Base-by-base conservation (phyloP, 139 green algal species). In the Chlamydomonas eustigma region DNA sequence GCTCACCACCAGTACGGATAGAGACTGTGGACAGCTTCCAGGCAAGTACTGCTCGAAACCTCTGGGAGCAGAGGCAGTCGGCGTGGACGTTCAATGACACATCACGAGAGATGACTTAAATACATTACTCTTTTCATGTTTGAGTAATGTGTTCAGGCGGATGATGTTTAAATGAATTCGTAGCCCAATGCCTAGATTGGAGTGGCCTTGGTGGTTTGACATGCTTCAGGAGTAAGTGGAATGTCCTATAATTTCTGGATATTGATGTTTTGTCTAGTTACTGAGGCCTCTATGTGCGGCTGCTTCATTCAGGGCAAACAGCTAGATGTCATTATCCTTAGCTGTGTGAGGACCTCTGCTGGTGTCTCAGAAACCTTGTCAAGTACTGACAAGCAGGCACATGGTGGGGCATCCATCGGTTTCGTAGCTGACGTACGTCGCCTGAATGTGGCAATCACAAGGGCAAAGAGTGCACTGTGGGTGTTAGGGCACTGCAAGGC, bases 271-370 rank as follows among this genome's bases (percentile, higher is more conserved):
- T n/a, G n/a, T n/a, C n/a, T n/a, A n/a, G n/a, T n/a, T 39, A 1
- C n/a, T 64, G 3, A 63, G 24, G 50, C 50, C 50, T 63, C 50
- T 24, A 63, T 24, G 24, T 24, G 50, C 50, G 50, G 22, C 50
- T 30, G 24, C 50, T 68, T 51, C 1, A 33, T 52, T 65, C 93
- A 98, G 85, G 93, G 93, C 65, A 91, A 93, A 82, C 92, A 98
- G 88, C 69, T 95, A 39, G 95, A 99, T 66, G 87, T 98, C 4
- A 84, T 97, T 68, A 95, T 99, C 73, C 79, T 98, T 28, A 94
- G 87, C 0, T 96, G 90, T 76, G 94, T 97, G 58, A 84, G 95
- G 2, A 37, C 58, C 58, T 24, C 58, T 28, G 58, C 25, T 18
- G 58, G 25, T 24, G 51, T 38, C 31, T 37, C 5, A 66, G 2